Evolutionary conservation across 352 stramenopile species (phyloP).

Genomic region (Pythium volutum): DNA sequence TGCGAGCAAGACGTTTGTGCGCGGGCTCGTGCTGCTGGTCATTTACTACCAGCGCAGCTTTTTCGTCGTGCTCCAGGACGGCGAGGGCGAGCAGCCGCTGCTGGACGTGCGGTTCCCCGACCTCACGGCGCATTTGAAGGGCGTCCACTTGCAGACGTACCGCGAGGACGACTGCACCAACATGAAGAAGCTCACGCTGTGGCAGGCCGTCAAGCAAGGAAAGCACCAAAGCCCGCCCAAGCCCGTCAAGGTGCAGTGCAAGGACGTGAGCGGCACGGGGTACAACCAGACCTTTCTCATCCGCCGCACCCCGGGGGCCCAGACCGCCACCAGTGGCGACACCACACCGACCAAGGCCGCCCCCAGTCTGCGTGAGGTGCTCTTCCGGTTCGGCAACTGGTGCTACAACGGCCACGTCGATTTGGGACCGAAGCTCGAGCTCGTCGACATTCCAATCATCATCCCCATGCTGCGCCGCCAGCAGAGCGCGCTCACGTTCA

Average conservation of each 20-base stretch:
- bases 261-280: constrained; percentile 71
- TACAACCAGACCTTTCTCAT: constrained; percentile 89
- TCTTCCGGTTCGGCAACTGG: constrained; percentile 95
- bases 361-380: constrained; percentile 83
- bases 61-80: constrained; percentile 90
- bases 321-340: background rate
- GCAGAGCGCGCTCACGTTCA: constrained; percentile 91
- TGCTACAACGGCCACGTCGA: constrained; percentile 94
- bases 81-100: constrained; percentile 89
- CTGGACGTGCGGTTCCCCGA: constrained; percentile 94
- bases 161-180: constrained; percentile 74
- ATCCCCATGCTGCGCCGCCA: constrained; percentile 93
- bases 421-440: constrained; percentile 83
- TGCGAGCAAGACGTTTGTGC: constrained; percentile 87
- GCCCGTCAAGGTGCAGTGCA: constrained; percentile 81
- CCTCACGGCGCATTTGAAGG: constrained; percentile 86
- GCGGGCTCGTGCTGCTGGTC: constrained; percentile 73
- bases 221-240: constrained; percentile 66
- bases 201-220: constrained; percentile 67
- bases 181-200: constrained; percentile 93
- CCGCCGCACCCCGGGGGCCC: constrained; percentile 43
- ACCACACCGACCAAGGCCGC: constrained; percentile 12
- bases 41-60: constrained; percentile 89
- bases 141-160: constrained; percentile 85
- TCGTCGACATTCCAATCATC: constrained; percentile 91